Conservation (phyloP, 2,329 filamentous ascomycete species). For the Xylaria sp. region DNA sequence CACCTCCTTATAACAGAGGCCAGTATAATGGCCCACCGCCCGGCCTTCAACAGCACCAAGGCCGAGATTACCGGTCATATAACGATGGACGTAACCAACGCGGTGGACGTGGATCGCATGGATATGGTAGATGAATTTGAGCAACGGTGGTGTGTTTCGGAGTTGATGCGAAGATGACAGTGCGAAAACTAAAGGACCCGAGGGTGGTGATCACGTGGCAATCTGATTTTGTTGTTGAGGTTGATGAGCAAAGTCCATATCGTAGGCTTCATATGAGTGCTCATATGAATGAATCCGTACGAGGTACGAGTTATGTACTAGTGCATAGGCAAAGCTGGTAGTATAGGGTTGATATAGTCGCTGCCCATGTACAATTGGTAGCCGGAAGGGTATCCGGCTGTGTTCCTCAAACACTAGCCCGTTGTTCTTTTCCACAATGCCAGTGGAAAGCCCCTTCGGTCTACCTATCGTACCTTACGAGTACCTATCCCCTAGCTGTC, state of each 20-base stretch:
- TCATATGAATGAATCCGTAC: neutral
- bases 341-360: neutral
- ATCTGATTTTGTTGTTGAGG: neutral
- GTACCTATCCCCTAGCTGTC: neutral
- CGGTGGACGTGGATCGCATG: constrained; percentile 19
- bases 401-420: neutral
- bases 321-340: neutral
- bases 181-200: neutral
- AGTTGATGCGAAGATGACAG: neutral
- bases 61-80: constrained; percentile 24
- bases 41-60: constrained; percentile 19
- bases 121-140: neutral
- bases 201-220: neutral
- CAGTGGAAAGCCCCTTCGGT: neutral
- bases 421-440: neutral
- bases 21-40: constrained; percentile 26
- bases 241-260: neutral
- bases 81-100: constrained; percentile 26
- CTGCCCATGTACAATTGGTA: neutral
- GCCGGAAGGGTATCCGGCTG: neutral
- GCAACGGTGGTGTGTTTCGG: neutral
- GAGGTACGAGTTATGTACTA: neutral
- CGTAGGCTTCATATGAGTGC: neutral
- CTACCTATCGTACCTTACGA: neutral
- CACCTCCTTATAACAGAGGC: constrained; percentile 21